These are phyloP conservation scores for Populus nigra DNA, from an alignment of 345 rosid genomes.

Conservation along the genomic window DNA sequence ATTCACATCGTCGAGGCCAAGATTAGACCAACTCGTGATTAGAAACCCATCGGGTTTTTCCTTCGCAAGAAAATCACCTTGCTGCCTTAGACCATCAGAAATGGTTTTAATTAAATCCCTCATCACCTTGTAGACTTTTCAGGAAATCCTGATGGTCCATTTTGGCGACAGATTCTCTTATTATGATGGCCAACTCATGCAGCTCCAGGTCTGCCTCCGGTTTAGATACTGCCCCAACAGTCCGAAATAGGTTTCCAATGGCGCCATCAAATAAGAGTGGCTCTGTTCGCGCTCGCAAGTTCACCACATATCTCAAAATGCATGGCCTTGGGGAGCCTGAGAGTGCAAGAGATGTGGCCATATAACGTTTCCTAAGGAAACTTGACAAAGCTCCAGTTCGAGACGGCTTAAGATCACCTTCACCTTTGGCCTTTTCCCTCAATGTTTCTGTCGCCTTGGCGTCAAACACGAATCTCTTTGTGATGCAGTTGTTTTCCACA, in stretches of 20 bases:
- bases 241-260: background rate
- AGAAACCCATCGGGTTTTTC: constrained; percentile 24
- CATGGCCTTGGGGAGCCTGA: too few species aligned
- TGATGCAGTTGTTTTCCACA: background rate
- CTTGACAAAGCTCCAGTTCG: background rate
- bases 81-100: constrained; percentile 4
- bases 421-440: constrained; percentile 1
- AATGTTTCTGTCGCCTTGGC: constrained; percentile 6
- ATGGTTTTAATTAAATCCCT: constrained; percentile 16
- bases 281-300: too few species aligned
- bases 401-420: background rate
- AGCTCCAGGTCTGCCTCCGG: background rate
- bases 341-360: too few species aligned
- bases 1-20: constrained; percentile 11
- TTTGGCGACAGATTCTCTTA: constrained; percentile 9
- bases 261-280: background rate
- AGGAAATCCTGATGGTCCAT: constrained; percentile 13
- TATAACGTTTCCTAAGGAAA: constrained; percentile 15
- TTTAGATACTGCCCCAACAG: constrained; percentile 5
- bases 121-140: constrained; percentile 11
- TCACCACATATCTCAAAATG: too few species aligned
- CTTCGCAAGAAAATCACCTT: background rate
- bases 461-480: constrained; percentile 19
- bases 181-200: background rate
- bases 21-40: constrained; percentile 19